Base-by-base conservation (phyloP, 176 grass and related monocot species). In the Elymus sibiricus region DNA sequence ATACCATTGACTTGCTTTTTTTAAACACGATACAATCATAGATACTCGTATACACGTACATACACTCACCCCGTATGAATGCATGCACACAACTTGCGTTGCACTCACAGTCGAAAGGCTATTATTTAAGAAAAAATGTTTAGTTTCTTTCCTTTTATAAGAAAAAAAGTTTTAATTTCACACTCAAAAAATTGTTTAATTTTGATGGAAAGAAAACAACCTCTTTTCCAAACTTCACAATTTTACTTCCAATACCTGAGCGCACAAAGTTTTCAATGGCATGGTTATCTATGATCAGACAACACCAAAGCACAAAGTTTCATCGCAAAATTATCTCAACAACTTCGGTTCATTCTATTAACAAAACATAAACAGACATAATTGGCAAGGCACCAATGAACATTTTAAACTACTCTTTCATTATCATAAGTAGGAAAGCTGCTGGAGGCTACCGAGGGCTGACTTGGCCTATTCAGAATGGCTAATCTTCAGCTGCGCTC, bases 281-380 rank as follows among this genome's bases (percentile, higher is more conserved):
- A 82, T 32, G n/a, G 62, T 77, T 32, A 78, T 68, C 61, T 63
- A 70, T 39, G 21, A 64, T 60, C 72, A 84, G 81, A 70, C 46
- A 81, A 7, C 60, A 63, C 47, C 62, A 29, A 6, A 73, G 55
- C n/a, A 17, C 42, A 76, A 51, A 32, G 7, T 61, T 87, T 81
- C 70, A 91, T 84, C 66, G 78, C 35, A 13, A 76, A 91, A 81
- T 19, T 76, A n/a, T 72, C 24, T 46, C 24, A 79, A 84, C 39
- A 47, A 51, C 46, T 84, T 49, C 13, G 47, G 47, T 62, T 75
- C 68, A 70, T 40, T 87, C 76, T 91, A 80, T 87, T 26, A 80
- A 87, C 71, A 75, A 13, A 76, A 76, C 68, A 84, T 81, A 62
- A 81, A 42, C 47, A 70, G 21, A 70, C 77, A 81, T 16, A 5